These are phyloP conservation scores for Xerocomellus intermedius DNA, from an alignment of 768 basidiomycete species.

Conservation along the genomic window DNA sequence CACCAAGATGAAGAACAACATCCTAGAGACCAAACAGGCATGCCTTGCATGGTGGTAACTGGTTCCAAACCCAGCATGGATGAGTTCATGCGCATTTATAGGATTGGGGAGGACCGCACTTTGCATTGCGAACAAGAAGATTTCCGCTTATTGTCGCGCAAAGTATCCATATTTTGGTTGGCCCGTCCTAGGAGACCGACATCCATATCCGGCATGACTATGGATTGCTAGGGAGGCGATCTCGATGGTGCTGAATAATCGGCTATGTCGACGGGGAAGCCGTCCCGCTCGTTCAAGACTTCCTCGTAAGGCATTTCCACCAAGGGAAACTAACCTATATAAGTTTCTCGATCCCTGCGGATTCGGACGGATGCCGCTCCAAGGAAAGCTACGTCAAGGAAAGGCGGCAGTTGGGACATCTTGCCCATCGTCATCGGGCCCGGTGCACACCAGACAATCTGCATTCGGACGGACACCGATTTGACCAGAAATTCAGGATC, in stretches of 20 bases:
- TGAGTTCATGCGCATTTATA: no score
- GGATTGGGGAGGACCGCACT: no score
- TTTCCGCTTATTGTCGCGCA: no score
- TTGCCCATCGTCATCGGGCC: neutral
- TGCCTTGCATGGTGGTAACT: no score
- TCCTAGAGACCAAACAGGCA: no score
- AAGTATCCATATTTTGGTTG: neutral
- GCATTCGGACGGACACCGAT: neutral
- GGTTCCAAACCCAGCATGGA: no score
- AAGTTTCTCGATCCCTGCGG: neutral
- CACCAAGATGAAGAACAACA: no score
- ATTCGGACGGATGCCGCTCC: neutral
- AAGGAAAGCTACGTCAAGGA: neutral
- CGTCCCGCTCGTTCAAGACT: neutral
- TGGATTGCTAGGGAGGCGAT: neutral
- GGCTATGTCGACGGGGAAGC: neutral
- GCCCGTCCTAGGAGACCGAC: neutral
- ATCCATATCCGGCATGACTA: neutral
- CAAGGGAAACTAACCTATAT: no score
- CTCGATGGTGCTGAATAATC: neutral
- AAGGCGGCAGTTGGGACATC: no score
- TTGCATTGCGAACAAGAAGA: no score
- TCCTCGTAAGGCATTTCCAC: no score
- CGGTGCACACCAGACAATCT: no score
- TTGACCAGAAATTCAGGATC: neutral